Percentiles rank a stretch among this genome's conserved stretches.
phyloP scores from a whole-genome alignment of 1,284 basidiomycete genomes.

The Agroathelia rolfsii region DNA sequence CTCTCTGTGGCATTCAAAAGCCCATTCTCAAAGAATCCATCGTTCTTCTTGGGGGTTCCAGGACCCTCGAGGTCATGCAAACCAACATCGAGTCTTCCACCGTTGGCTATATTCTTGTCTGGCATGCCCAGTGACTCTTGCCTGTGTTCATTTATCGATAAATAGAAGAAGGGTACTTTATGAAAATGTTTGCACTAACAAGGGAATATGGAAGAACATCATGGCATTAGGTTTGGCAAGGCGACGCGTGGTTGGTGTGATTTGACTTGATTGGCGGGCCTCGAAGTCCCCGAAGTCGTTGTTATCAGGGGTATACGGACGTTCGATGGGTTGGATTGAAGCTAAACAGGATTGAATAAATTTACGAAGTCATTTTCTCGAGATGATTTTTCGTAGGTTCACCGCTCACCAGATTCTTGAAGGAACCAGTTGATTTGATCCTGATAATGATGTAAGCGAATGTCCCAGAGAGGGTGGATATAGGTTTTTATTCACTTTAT shows the following conservation, averaged over 20 bases:
- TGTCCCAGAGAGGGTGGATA: neutral
- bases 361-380: no score
- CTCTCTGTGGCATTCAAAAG: slow-evolving; percentile 60
- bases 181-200: slow-evolving; percentile 46
- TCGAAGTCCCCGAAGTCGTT: slow-evolving; percentile 61
- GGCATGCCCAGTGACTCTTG: slow-evolving; percentile 51
- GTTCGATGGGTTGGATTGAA: slow-evolving; percentile 59
- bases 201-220: slow-evolving; percentile 93
- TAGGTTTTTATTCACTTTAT: slow-evolving; percentile 29
- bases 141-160: slow-evolving; percentile 25
- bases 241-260: slow-evolving; percentile 41
- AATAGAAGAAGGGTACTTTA: no score
- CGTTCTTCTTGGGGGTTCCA: slow-evolving; percentile 63
- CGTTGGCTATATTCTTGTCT: slow-evolving; percentile 48
- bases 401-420: slow-evolving; percentile 55
- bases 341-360: no score
- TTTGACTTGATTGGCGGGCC: slow-evolving; percentile 43
- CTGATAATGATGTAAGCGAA: slow-evolving; percentile 21
- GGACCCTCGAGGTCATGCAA: slow-evolving; percentile 44
- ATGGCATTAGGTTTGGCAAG: slow-evolving; percentile 86
- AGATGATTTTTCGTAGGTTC: no score
- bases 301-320: slow-evolving; percentile 72
- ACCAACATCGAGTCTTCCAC: slow-evolving; percentile 58
- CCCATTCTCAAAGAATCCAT: slow-evolving; percentile 75
- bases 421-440: slow-evolving; percentile 85